Evolutionary conservation across 129 eudicot genomes (phyloP).

Genomic region (Sambucus nigra): DNA sequence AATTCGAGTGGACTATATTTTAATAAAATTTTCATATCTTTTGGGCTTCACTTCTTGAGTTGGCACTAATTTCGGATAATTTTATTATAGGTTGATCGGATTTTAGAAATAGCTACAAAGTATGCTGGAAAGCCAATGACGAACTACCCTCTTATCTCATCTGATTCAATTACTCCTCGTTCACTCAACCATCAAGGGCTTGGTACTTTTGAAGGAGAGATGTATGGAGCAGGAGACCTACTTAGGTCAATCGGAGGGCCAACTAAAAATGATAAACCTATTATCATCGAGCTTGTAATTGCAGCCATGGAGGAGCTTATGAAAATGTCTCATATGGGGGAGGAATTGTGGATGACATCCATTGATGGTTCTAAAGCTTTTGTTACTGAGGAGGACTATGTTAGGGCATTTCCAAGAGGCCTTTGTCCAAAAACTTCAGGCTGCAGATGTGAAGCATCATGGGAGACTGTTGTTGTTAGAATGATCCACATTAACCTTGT

Average conservation of each 20-base stretch:
- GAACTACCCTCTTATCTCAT: constrained; percentile 26
- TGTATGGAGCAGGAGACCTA: constrained; percentile 35
- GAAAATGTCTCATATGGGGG: constrained; percentile 37
- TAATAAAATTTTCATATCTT: no score
- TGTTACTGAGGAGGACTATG: constrained; percentile 39
- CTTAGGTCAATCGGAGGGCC: constrained; percentile 33
- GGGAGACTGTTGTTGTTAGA: constrained; percentile 38
- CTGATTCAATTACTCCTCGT: constrained; percentile 18
- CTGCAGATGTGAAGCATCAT: constrained; percentile 46
- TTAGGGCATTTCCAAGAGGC: constrained; percentile 38
- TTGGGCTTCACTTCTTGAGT: no score
- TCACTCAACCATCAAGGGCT: constrained; percentile 29
- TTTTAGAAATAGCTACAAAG: constrained; percentile 68
- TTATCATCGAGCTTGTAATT: constrained; percentile 52
- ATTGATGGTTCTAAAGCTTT: constrained; percentile 19
- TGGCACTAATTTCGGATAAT: background rate
- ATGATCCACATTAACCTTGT: constrained; percentile 54
- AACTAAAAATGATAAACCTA: constrained; percentile 35
- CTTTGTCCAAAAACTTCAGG: constrained; percentile 24
- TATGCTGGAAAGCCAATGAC: constrained; percentile 63
- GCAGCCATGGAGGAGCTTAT: constrained; percentile 61
- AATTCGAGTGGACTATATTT: no score
- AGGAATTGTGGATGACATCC: constrained; percentile 45
- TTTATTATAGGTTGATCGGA: constrained; percentile 48
- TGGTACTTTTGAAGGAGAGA: constrained; percentile 28